A percentile compares a stretch with the other conserved stretches of the same genome.
These are phyloP conservation scores for Cicer judaicum DNA, from an alignment of 306 rosid species.

Conservation along the genomic window DNA sequence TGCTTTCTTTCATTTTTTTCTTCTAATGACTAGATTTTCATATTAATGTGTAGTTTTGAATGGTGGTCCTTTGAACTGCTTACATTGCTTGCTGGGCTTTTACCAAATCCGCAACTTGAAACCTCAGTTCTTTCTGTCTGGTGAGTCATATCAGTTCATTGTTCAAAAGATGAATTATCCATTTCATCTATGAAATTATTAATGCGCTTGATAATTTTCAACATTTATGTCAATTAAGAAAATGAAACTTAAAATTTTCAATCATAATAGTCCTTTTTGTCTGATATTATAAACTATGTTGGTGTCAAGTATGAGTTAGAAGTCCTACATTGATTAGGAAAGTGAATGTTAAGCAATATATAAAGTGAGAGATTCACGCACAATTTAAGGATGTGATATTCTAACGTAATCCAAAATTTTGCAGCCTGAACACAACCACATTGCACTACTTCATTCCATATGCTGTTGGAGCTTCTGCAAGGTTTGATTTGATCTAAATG, in stretches of 20 bases:
- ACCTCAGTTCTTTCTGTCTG: slow-evolving; percentile 75
- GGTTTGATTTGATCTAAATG: slow-evolving; percentile 41
- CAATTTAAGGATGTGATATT: not conserved
- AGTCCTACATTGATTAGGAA: too few relatives aligned
- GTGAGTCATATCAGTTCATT: slow-evolving; percentile 33
- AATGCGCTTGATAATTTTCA: not conserved
- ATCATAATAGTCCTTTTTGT: not conserved
- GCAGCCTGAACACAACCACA: slow-evolving; percentile 61
- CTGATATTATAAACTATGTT: too few relatives aligned
- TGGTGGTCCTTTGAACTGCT: slow-evolving; percentile 83
- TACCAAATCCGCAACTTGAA: slow-evolving; percentile 66
- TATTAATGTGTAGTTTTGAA: slow-evolving; percentile 51
- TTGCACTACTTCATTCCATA: slow-evolving; percentile 63
- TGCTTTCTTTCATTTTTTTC: not conserved
- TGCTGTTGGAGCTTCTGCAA: slow-evolving; percentile 66
- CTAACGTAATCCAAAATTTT: slow-evolving; percentile 25
- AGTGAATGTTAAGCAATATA: too few relatives aligned
- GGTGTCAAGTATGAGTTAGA: too few relatives aligned
- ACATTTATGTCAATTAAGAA: not conserved
- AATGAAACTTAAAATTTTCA: not conserved
- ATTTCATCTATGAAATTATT: too few relatives aligned
- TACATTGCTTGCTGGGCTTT: slow-evolving; percentile 63
- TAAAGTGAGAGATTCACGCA: too few relatives aligned
- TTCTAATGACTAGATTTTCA: not conserved
- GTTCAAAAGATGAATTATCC: too few relatives aligned